Evolutionary conservation across 192 early-diverging fungal genomes (phyloP).

Genomic region (Phlyctochytrium bullatum): DNA sequence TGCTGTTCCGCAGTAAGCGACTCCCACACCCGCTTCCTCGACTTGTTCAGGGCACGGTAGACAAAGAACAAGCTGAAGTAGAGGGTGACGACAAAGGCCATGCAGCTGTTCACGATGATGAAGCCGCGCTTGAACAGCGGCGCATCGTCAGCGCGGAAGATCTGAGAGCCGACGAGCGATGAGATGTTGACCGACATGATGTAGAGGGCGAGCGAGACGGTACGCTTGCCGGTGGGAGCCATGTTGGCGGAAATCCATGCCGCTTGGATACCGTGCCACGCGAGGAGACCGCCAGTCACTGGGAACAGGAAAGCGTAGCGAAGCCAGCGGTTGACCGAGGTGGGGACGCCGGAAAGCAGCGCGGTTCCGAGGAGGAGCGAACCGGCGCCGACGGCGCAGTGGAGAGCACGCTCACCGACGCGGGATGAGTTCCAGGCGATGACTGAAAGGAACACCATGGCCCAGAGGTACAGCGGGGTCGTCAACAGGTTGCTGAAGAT

Average conservation of each 20-base stretch:
- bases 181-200: conserved; percentile 30
- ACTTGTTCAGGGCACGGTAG: conserved; percentile 45
- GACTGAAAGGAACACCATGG: conserved; percentile 15
- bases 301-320: background rate
- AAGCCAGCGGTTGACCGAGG: background rate
- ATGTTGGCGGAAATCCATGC: conserved; percentile 35
- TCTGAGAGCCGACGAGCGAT: conserved; percentile 18
- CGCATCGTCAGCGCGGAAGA: conserved; percentile 37
- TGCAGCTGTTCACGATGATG: conserved; percentile 45
- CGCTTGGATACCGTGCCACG: conserved; percentile 15
- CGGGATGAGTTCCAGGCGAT: conserved; percentile 17
- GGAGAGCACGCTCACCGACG: conserved; percentile 16
- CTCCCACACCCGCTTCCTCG: conserved; percentile 47
- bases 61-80: conserved; percentile 43
- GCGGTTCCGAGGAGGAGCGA: conserved; percentile 27
- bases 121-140: conserved; percentile 52
- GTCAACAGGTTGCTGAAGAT: conserved; percentile 33
- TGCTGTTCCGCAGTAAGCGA: conserved; percentile 47
- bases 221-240: conserved; percentile 31
- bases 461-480: conserved; percentile 19
- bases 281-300: background rate
- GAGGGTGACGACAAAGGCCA: conserved; percentile 28
- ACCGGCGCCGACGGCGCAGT: conserved; percentile 12
- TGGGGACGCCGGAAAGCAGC: conserved; percentile 21
- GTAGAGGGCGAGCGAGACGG: conserved; percentile 24